phyloP scores from a whole-genome alignment of 2,329 filamentous ascomycete genomes.

The Penicillium frequentans region DNA sequence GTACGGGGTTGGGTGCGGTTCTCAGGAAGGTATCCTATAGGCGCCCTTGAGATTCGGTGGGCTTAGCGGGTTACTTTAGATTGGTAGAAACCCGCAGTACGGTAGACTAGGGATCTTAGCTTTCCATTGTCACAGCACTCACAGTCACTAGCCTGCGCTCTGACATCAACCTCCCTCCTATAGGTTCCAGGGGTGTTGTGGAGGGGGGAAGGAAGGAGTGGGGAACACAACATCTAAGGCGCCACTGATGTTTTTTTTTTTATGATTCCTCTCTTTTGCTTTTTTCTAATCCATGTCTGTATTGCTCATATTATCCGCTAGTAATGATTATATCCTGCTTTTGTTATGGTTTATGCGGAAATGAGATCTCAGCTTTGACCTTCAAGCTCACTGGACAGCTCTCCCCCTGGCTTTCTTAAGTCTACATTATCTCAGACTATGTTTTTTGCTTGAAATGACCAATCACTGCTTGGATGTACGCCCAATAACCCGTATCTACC shows the following conservation, averaged over 20 bases:
- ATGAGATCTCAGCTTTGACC: neutral
- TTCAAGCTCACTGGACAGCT: neutral
- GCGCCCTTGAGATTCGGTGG: neutral
- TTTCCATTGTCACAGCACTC: neutral
- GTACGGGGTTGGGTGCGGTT: conserved; percentile 8
- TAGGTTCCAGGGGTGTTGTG: neutral
- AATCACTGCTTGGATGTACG: neutral
- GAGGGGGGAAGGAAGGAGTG: neutral
- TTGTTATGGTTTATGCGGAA: neutral
- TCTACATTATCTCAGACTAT: neutral
- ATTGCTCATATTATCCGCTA: neutral
- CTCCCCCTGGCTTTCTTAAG: neutral
- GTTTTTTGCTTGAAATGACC: neutral
- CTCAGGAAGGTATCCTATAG: conserved; percentile 24
- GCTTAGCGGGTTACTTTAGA: neutral
- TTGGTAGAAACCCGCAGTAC: neutral
- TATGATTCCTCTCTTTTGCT: neutral
- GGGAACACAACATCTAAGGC: neutral
- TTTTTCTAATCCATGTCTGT: neutral
- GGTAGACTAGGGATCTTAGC: neutral
- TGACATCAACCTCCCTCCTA: conserved; percentile 15
- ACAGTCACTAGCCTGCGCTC: neutral
- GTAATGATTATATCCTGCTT: neutral
- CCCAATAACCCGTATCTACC: conserved; percentile 1
- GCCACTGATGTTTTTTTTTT: neutral